Percentiles rank a stretch among this genome's conserved stretches.
These are phyloP conservation scores for Aureobasidium sp. DNA, from an alignment of 2,329 filamentous ascomycete species.

Conservation along the genomic window DNA sequence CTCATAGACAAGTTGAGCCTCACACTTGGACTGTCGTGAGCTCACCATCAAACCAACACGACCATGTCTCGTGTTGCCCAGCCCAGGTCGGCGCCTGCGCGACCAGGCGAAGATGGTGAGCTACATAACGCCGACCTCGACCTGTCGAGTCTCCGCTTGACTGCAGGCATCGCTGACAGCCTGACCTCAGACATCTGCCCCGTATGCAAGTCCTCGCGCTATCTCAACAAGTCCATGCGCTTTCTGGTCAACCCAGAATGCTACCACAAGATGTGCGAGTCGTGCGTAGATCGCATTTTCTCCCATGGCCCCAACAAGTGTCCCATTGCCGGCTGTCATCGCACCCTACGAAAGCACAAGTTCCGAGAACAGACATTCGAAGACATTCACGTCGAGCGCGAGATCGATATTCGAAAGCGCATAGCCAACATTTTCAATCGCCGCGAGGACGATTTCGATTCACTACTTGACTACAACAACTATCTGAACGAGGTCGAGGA, in stretches of 20 bases:
- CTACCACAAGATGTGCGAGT: slow-evolving; percentile 98
- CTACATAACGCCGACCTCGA: slow-evolving; percentile 17
- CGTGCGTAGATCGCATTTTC: slow-evolving; percentile 92
- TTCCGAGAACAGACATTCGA: slow-evolving; percentile 87
- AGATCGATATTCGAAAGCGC: slow-evolving; percentile 79
- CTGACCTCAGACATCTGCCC: slow-evolving; percentile 67
- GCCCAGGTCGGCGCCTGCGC: slow-evolving; percentile 21
- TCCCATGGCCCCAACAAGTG: slow-evolving; percentile 85
- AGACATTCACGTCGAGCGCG: slow-evolving; percentile 76
- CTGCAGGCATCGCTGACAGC: slow-evolving; percentile 17
- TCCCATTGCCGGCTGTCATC: slow-evolving; percentile 79
- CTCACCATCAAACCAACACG: slow-evolving; percentile 20
- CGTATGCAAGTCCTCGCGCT: slow-evolving; percentile 93
- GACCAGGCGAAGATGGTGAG: slow-evolving; percentile 28
- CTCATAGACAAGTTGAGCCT: slow-evolving; percentile 3
- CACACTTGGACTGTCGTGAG: slow-evolving; percentile 5
- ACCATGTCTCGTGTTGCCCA: slow-evolving; percentile 30
- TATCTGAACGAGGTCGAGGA: slow-evolving; percentile 91
- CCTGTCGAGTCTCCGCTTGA: slow-evolving; percentile 13
- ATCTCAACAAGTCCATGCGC: slow-evolving; percentile 87
- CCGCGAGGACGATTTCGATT: slow-evolving; percentile 83
- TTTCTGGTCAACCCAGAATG: slow-evolving; percentile 98
- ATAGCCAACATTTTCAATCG: slow-evolving; percentile 77
- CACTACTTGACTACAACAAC: slow-evolving; percentile 77
- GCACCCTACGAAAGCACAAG: slow-evolving; percentile 74